Base-by-base conservation (phyloP, 2,329 filamentous ascomycete genomes). In the Epichloe gansuensis region DNA sequence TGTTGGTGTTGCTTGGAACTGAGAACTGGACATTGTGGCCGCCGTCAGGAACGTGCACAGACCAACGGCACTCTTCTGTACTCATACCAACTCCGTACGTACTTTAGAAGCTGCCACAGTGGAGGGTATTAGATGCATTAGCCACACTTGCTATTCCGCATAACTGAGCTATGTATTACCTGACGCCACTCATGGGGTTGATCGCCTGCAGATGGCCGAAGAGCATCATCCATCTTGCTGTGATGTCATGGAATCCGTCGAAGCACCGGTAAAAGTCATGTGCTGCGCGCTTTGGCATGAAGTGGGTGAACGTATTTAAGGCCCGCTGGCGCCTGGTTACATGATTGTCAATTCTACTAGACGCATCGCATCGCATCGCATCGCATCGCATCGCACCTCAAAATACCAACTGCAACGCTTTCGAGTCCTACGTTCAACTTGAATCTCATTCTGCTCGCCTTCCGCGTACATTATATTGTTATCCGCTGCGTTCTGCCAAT, bases 1-100 rank as follows among this genome's bases (percentile, higher is more conserved):
- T 39, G 51, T 27, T 31, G 40, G n/a, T 35, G 25, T 6, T 23
- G 31, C n/a, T 39, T 46, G 15, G 39, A 7, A 13, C 41, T 42
- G 59, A 61, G 57, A 46, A 52, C 42, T 47, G 49, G 60, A 61
- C 60, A 62, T 61, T 54, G 60, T 63, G 61, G 60, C 60, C 57
- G 56, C 53, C 48, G 40, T 17, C 47, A 50, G 42, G 47, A 27
- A 46, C 13, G 47, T 13, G 40, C 43, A 47, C 44, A 35, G 34
- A 44, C 52, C 34, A 38, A 21, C 31, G 27, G 6, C 17, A 21
- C 17, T 21, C 17, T 21, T 21, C 17, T 21, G 17, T 21, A 21
- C 17, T 21, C 17, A 21, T 21, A 21, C 17, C 17, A 21, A 21
- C 17, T 21, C 17, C 17, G 17, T 21, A 21, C 17, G 17, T 21